These are phyloP conservation scores for Lecanicillium sp. DNA, from an alignment of 2,329 filamentous ascomycete species.

Conservation along the genomic window DNA sequence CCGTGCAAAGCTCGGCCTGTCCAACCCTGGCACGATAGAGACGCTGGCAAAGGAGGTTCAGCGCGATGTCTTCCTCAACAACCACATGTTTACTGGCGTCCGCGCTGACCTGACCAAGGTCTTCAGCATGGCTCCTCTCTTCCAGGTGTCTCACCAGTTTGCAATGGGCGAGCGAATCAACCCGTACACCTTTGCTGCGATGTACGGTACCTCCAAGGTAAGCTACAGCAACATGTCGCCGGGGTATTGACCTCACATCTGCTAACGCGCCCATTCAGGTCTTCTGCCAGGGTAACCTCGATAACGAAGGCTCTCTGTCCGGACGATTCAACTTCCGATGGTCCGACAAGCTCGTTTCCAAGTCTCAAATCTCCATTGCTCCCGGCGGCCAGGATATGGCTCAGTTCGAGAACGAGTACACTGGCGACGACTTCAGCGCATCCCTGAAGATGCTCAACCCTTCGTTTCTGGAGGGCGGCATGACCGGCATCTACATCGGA, in stretches of 20 bases:
- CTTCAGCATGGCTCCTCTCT: slow-evolving; percentile 86
- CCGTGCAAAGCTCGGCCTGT: slow-evolving; percentile 78
- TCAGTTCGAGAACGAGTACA: slow-evolving; percentile 93
- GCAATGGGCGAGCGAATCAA: slow-evolving; percentile 88
- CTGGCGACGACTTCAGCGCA: slow-evolving; percentile 84
- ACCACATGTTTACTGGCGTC: slow-evolving; percentile 93
- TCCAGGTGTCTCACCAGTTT: slow-evolving; percentile 96
- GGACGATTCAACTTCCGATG: slow-evolving; percentile 92
- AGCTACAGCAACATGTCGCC: slow-evolving; percentile 6
- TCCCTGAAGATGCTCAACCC: slow-evolving; percentile 93
- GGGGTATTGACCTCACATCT: not conserved
- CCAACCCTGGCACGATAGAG: slow-evolving; percentile 90
- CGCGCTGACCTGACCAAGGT: slow-evolving; percentile 95
- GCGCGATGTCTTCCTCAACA: slow-evolving; percentile 92
- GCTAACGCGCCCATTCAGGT: slow-evolving; percentile 45
- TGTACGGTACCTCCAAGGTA: slow-evolving; percentile 92
- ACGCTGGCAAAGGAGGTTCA: slow-evolving; percentile 84
- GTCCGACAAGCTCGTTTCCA: slow-evolving; percentile 71
- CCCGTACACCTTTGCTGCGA: slow-evolving; percentile 88
- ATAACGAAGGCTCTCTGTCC: slow-evolving; percentile 82
- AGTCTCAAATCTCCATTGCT: slow-evolving; percentile 79
- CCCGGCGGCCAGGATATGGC: slow-evolving; percentile 78
- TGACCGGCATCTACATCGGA: slow-evolving; percentile 92
- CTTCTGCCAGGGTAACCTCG: slow-evolving; percentile 91
- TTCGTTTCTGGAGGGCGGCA: slow-evolving; percentile 81